A percentile compares a stretch with the other conserved stretches of the same genome.
Conservation (phyloP, 768 basidiomycete species). For the Hemileccinum impolitum region DNA sequence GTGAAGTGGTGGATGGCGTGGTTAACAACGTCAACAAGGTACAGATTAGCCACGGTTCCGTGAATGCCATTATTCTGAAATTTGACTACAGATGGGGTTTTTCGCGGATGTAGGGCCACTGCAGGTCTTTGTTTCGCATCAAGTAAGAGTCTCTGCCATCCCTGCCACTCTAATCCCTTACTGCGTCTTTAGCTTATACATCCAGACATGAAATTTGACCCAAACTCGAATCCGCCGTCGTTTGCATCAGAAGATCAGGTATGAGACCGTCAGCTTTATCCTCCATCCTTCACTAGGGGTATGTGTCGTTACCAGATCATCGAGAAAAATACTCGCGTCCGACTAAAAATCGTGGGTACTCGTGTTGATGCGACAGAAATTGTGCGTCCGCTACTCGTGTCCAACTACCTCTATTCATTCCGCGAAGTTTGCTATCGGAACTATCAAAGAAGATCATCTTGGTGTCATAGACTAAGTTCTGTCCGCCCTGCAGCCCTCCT, state of each 20-base stretch:
- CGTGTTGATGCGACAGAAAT: slow-evolving; percentile 98
- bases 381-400: slow-evolving; percentile 44
- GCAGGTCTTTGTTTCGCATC: slow-evolving; percentile 92
- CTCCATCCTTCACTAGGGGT: neutral
- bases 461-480: slow-evolving; percentile 75
- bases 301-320: slow-evolving; percentile 56
- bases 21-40: slow-evolving; percentile 97
- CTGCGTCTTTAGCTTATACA: slow-evolving; percentile 71
- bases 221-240: slow-evolving; percentile 95
- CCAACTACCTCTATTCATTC: slow-evolving; percentile 2
- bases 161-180: slow-evolving; percentile 2
- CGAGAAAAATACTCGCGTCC: slow-evolving; percentile 87
- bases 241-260: slow-evolving; percentile 91
- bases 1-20: slow-evolving; percentile 95
- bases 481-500: neutral
- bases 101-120: slow-evolving; percentile 96
- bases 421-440: slow-evolving; percentile 91
- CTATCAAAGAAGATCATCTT: slow-evolving; percentile 96
- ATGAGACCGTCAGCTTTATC: neutral
- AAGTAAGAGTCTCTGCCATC: slow-evolving; percentile 49
- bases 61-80: neutral
- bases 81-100: slow-evolving; percentile 82
- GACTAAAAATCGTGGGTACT: slow-evolving; percentile 97
- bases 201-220: slow-evolving; percentile 91
- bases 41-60: neutral